phyloP scores from a whole-genome alignment of 2,329 filamentous ascomycete genomes.

The Graphilbum sp. region DNA sequence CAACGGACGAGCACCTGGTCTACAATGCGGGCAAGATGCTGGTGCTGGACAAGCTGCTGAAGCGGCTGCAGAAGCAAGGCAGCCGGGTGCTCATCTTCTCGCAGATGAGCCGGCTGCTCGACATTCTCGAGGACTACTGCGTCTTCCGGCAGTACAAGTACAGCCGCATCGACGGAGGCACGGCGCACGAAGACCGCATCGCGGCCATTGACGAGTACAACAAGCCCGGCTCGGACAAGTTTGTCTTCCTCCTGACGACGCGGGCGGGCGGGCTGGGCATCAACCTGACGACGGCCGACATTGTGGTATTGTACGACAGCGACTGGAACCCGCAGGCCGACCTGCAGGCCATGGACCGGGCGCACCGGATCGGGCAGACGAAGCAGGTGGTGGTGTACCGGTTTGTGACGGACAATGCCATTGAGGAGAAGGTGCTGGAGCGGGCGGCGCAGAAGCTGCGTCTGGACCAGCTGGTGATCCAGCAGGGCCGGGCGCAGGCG shows the following conservation, averaged over 20 bases:
- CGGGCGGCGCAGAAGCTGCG: constrained; percentile 92
- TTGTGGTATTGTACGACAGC: constrained; percentile 91
- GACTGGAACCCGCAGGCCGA: constrained; percentile 99
- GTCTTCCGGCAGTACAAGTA: constrained; percentile 92
- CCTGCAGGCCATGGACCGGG: constrained; percentile 96
- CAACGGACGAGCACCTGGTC: constrained; percentile 89
- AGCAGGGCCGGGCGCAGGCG: constrained; percentile 86
- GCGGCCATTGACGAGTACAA: constrained; percentile 98
- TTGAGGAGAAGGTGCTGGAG: constrained; percentile 95
- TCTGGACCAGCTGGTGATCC: constrained; percentile 92
- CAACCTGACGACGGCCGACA: constrained; percentile 88
- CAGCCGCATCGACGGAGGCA: constrained; percentile 92
- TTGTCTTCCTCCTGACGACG: constrained; percentile 88
- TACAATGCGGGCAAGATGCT: constrained; percentile 96
- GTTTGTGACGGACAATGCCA: constrained; percentile 94
- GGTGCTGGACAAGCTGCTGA: constrained; percentile 82
- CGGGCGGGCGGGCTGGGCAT: constrained; percentile 92
- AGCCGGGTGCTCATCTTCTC: constrained; percentile 98
- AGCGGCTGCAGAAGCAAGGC: constrained; percentile 66
- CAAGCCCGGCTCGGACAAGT: constrained; percentile 87
- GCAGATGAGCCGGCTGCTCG: constrained; percentile 93
- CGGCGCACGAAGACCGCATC: constrained; percentile 94
- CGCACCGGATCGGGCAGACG: constrained; percentile 94
- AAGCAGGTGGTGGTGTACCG: constrained; percentile 96
- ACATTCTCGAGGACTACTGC: constrained; percentile 96